Conservation (phyloP, 805 yeast species). For the Wickerhamiella sergipiensis region DNA sequence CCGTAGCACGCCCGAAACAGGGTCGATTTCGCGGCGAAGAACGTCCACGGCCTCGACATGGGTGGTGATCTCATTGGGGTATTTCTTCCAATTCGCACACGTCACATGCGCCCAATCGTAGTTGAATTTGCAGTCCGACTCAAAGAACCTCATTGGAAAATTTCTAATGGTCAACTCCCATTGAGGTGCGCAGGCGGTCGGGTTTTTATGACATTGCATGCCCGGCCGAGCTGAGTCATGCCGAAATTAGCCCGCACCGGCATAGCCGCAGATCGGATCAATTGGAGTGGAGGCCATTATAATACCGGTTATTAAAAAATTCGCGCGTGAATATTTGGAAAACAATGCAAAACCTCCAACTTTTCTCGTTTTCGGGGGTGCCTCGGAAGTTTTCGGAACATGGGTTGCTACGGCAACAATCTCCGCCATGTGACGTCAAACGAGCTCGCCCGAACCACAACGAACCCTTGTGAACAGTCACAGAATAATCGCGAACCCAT, state of each 20-base stretch:
- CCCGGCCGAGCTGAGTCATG: neutral
- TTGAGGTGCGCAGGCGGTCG: neutral
- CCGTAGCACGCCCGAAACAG: constrained; percentile 38
- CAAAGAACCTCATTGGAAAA: constrained; percentile 60
- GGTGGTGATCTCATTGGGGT: constrained; percentile 86
- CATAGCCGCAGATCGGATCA: neutral
- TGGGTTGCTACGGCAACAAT: neutral
- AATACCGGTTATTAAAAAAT: too few relatives aligned
- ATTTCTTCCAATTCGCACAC: constrained; percentile 92
- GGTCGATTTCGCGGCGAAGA: constrained; percentile 53
- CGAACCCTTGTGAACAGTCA: neutral
- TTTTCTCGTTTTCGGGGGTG: too few relatives aligned
- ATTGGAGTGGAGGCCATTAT: neutral
- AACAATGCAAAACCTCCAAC: too few relatives aligned
- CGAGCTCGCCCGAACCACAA: neutral
- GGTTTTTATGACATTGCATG: neutral
- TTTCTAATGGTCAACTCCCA: neutral
- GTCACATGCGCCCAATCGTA: constrained; percentile 93
- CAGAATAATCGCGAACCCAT: neutral
- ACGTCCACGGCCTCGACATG: constrained; percentile 94
- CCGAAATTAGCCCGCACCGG: neutral
- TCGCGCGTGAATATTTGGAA: too few relatives aligned
- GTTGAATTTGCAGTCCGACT: constrained; percentile 50
- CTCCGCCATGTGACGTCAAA: neutral
- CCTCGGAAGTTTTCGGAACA: neutral